Percentiles rank a stretch among this genome's conserved stretches.
Conservation (phyloP, 352 stramenopile genomes). For the Phytophthora europaea region DNA sequence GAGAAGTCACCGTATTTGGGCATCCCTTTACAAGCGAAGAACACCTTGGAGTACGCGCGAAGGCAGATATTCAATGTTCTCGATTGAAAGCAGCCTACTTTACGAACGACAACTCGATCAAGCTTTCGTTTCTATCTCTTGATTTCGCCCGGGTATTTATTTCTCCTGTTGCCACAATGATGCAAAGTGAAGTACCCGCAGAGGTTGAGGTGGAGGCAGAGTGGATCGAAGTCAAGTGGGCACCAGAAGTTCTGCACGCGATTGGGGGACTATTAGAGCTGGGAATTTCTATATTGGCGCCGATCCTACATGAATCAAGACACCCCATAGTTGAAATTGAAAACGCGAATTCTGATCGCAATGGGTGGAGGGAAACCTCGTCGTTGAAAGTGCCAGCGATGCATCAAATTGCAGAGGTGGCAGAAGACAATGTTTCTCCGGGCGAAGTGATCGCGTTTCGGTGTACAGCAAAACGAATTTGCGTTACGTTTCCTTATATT, state of each 20-base stretch:
- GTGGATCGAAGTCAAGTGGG: constrained; percentile 82
- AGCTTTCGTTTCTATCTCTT: constrained; percentile 63
- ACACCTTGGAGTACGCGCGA: constrained; percentile 67
- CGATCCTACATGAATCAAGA: constrained; percentile 45
- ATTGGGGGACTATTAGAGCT: constrained; percentile 74
- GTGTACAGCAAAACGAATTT: constrained; percentile 65
- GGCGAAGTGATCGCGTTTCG: constrained; percentile 68
- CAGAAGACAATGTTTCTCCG: constrained; percentile 41
- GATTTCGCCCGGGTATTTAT: constrained; percentile 78
- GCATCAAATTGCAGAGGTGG: constrained; percentile 50
- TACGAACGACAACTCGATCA: constrained; percentile 22
- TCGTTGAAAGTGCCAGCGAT: constrained; percentile 45
- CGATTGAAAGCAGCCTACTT: constrained; percentile 62
- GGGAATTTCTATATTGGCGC: constrained; percentile 47
- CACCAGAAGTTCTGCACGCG: constrained; percentile 64
- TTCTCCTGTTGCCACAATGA: constrained; percentile 51
- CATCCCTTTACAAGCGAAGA: constrained; percentile 67
- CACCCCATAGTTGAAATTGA: not conserved
- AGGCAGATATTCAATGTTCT: constrained; percentile 69
- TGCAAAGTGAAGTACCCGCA: constrained; percentile 43
- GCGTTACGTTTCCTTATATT: constrained; percentile 58
- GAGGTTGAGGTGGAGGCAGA: constrained; percentile 83
- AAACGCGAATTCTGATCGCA: not conserved
- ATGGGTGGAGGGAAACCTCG: constrained; percentile 17
- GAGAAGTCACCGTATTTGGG: constrained; percentile 66